A percentile compares a stretch with the other conserved stretches of the same genome.
Evolutionary conservation across 345 rosid species (phyloP).

Genomic region (Linum lewisii): DNA sequence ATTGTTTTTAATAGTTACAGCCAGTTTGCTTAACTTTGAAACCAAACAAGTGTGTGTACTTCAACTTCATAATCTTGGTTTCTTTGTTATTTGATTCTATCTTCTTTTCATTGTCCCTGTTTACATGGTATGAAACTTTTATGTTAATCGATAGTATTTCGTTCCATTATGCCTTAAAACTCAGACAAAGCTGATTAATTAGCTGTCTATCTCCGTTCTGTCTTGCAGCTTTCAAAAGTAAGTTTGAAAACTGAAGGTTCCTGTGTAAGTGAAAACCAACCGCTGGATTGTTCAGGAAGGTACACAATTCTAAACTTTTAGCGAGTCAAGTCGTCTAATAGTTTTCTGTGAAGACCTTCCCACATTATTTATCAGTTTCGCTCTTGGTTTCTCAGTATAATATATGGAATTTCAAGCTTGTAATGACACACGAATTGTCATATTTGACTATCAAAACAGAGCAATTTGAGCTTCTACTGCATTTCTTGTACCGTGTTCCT

Average conservation of each 20-base stretch:
- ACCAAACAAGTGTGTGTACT: neutral
- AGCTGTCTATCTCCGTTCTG: constrained; percentile 1
- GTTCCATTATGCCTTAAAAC: constrained; percentile 4
- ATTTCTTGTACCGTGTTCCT: neutral
- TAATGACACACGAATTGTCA: neutral
- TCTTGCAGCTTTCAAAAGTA: constrained; percentile 17
- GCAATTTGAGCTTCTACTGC: neutral
- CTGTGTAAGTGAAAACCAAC: constrained; percentile 3
- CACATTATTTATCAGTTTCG: constrained; percentile 1
- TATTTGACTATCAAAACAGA: neutral
- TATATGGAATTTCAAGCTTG: constrained; percentile 11
- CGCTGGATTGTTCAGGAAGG: constrained; percentile 12
- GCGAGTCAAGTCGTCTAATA: neutral
- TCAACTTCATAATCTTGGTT: neutral
- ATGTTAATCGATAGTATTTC: neutral
- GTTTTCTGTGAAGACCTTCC: neutral
- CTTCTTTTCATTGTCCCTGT: neutral
- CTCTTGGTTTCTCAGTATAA: constrained; percentile 1
- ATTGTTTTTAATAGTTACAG: neutral
- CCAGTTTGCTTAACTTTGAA: neutral
- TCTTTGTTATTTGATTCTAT: neutral
- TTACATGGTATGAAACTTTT: neutral
- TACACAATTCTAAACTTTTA: constrained; percentile 10
- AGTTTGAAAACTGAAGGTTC: constrained; percentile 15
- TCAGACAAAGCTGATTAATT: neutral